Percentiles rank a stretch among this genome's conserved stretches.
Evolutionary conservation across 116 monocot species (phyloP).

Genomic region (Thalassia testudinum): DNA sequence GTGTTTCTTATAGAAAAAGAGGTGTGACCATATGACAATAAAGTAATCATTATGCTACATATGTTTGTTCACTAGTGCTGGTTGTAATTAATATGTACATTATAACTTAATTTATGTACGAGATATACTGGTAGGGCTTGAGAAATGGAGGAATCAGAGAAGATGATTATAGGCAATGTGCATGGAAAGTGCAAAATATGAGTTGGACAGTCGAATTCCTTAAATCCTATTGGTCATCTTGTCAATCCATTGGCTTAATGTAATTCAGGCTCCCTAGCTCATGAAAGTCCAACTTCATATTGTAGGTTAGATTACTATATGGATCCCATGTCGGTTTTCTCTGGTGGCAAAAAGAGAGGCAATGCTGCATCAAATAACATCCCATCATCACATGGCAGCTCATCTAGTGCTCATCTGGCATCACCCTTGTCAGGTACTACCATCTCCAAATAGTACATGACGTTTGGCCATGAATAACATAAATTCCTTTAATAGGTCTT

Average conservation of each 20-base stretch:
- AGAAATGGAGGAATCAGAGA: slow-evolving; percentile 25
- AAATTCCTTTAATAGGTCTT: too few relatives aligned
- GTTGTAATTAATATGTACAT: too few relatives aligned
- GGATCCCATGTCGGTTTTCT: slow-evolving; percentile 24
- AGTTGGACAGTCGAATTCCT: not conserved
- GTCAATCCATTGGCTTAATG: slow-evolving; percentile 13
- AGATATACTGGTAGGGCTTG: too few relatives aligned
- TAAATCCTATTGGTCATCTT: not conserved
- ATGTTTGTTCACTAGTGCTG: too few relatives aligned
- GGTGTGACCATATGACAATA: too few relatives aligned
- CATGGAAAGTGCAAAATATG: slow-evolving; percentile 3
- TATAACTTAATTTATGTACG: too few relatives aligned
- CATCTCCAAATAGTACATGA: too few relatives aligned
- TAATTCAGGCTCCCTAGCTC: slow-evolving; percentile 1
- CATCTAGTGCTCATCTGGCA: slow-evolving; percentile 9
- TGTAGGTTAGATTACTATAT: slow-evolving; percentile 27
- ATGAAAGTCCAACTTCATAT: not conserved
- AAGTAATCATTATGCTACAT: too few relatives aligned
- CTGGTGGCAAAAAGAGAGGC: slow-evolving; percentile 7
- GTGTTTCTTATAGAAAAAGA: too few relatives aligned
- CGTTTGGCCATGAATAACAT: too few relatives aligned
- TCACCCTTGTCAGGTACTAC: slow-evolving; percentile 12
- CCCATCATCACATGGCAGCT: not conserved
- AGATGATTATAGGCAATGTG: slow-evolving; percentile 18
- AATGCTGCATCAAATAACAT: not conserved